Percentiles rank a stretch among this genome's conserved stretches.
phyloP scores from a whole-genome alignment of 192 early-diverging fungal genomes.

The Gigaspora rosea region DNA sequence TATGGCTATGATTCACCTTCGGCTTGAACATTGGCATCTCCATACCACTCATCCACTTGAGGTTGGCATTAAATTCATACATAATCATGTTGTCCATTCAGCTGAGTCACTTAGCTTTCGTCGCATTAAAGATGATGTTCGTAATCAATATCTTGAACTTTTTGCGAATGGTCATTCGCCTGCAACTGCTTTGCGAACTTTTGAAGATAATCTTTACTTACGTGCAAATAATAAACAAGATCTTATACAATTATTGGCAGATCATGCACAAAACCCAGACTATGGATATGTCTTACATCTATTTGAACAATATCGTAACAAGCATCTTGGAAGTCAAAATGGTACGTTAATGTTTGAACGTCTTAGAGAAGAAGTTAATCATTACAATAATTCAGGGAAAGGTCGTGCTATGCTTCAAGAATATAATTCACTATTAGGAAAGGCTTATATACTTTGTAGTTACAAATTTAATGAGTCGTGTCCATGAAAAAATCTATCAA shows the following conservation, averaged over 20 bases:
- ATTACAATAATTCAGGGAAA: not conserved
- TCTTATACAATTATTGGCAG: not conserved
- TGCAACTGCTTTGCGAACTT: not conserved
- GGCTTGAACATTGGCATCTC: no score
- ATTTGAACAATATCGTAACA: conserved; percentile 12
- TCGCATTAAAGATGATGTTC: not conserved
- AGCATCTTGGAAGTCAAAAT: conserved; percentile 8
- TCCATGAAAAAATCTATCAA: not conserved
- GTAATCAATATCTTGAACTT: not conserved
- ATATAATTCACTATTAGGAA: not conserved
- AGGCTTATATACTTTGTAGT: conserved; percentile 1
- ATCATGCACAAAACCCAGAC: conserved; percentile 1
- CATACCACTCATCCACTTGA: not conserved
- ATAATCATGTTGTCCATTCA: not conserved
- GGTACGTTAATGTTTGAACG: not conserved
- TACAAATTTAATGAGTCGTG: not conserved
- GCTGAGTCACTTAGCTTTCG: not conserved
- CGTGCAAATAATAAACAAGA: not conserved
- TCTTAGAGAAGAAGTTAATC: not conserved
- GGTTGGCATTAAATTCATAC: not conserved
- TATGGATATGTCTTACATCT: conserved; percentile 2
- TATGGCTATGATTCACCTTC: no score
- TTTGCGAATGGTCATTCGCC: not conserved
- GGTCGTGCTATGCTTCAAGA: not conserved
- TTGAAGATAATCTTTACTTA: not conserved